These are phyloP conservation scores for Claviceps sp. DNA, from an alignment of 2,329 filamentous ascomycete species.

Conservation along the genomic window DNA sequence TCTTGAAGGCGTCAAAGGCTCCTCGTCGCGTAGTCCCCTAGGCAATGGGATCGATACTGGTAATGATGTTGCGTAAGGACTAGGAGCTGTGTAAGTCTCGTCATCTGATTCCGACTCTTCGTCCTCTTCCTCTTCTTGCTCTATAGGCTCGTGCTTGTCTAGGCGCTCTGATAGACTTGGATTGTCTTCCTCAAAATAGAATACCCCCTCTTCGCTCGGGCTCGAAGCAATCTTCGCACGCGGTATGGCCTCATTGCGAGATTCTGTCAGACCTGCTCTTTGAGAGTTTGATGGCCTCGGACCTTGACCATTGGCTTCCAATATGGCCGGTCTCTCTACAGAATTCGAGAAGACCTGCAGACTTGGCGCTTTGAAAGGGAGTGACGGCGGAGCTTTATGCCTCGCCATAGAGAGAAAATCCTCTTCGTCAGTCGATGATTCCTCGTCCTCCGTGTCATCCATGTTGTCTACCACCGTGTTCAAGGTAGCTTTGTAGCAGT, in stretches of 20 bases:
- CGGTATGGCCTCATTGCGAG: background rate
- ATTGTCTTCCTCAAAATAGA: slow-evolving; percentile 30
- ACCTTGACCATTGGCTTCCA: background rate
- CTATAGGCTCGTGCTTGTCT: background rate
- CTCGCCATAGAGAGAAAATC: slow-evolving; percentile 28
- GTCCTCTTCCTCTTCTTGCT: background rate
- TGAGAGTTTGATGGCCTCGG: background rate
- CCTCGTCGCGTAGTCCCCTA: slow-evolving; percentile 7
- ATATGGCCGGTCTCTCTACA: slow-evolving; percentile 5
- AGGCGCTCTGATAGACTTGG: slow-evolving; percentile 14
- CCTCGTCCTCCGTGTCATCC: slow-evolving; percentile 14
- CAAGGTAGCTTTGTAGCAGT: background rate
- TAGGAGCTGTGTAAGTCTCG: background rate
- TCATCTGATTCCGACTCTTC: slow-evolving; percentile 1
- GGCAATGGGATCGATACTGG: slow-evolving; percentile 23
- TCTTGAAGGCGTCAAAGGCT: slow-evolving; percentile 18
- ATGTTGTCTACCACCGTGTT: background rate
- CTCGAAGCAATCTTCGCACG: background rate
- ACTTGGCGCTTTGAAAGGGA: background rate
- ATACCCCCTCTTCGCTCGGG: slow-evolving; percentile 27
- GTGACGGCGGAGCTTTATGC: background rate
- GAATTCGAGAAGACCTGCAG: slow-evolving; percentile 13
- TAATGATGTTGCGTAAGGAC: slow-evolving; percentile 29
- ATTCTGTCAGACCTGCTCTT: background rate
- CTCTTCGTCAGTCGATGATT: slow-evolving; percentile 24